These are phyloP conservation scores for Boletus rubropictus DNA, from an alignment of 768 basidiomycete genomes.

Conservation along the genomic window DNA sequence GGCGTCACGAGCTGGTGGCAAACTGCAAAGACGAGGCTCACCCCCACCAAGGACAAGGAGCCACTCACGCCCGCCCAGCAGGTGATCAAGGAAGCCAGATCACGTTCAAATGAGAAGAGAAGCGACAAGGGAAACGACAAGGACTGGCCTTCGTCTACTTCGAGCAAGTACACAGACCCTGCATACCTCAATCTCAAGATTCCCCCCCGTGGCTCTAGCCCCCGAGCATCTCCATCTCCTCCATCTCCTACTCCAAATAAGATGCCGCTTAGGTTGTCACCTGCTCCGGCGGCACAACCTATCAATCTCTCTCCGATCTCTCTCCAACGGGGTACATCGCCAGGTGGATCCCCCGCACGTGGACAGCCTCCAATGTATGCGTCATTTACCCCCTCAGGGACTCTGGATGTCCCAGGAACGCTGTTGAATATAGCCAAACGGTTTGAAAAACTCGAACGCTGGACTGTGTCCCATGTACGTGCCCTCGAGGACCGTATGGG, in stretches of 20 bases:
- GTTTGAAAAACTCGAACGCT: conserved; percentile 86
- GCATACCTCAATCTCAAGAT: conserved; percentile 52
- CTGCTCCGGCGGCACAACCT: conserved; percentile 38
- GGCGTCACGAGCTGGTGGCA: conserved; percentile 59
- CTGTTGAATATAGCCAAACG: conserved; percentile 66
- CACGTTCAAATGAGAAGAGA: conserved; percentile 52
- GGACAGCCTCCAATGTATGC: conserved; percentile 71
- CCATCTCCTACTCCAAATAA: conserved; percentile 56
- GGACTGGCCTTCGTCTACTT: conserved; percentile 51
- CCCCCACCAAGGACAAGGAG: conserved; percentile 71
- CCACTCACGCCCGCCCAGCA: conserved; percentile 81
- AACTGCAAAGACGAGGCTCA: conserved; percentile 66
- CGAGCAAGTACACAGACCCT: conserved; percentile 53
- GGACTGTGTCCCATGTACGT: conserved; percentile 84
- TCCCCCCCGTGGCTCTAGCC: conserved; percentile 42
- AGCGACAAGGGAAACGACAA: conserved; percentile 39
- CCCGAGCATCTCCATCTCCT: conserved; percentile 45
- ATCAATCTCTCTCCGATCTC: conserved; percentile 60
- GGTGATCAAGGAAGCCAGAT: conserved; percentile 68
- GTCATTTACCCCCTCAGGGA: conserved; percentile 64
- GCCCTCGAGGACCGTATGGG: conserved; percentile 89
- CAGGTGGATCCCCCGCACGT: conserved; percentile 30
- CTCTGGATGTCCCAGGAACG: conserved; percentile 69
- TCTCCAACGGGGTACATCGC: conserved; percentile 44
- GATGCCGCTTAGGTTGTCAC: conserved; percentile 28